Evolutionary conservation across 352 stramenopile species (phyloP), one percentile per base, ranked within the genome.

Genomic region (Pythium apleroticum): DNA sequence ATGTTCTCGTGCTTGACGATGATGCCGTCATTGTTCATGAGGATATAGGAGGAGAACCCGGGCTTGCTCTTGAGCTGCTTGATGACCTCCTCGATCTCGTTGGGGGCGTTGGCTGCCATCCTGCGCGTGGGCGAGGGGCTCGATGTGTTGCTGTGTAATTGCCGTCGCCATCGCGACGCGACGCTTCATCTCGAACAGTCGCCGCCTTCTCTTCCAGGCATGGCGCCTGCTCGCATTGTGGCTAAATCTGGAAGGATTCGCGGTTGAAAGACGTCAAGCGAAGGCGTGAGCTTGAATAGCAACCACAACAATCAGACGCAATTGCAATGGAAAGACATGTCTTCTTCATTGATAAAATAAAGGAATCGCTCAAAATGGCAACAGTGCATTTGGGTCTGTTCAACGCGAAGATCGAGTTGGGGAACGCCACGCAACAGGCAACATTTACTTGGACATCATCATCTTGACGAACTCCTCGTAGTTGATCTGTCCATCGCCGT

Each of bases 381-480:
- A 53, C 12, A n/a, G 3, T 28, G 46, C 4, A 33, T 30, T 20
- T 3, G 12, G 22, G 12, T 52, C 15, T 52, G 45, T n/a, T 28
- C 7, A 22, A 53, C 24, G 19, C n/a, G 46, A 33, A 35, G 46
- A 24, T 33, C 46, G 22, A n/a, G 49, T 33, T 20, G 7, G 28
- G 19, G 45, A 53, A 53, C 22, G 46, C 46, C 46, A 53, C 46
- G 46, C 24, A 53, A 27, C 48, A 22, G 45, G 46, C 22, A 53
- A 53, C 46, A 53, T 66, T 94, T 97, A 97, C 87, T 97, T 97
- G 76, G 88, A 96, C 93, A 99, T 99, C 96, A 99, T 99, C 95
- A 99, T 99, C 91, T 98, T 98, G 72, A 99, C 96, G 78, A 99
- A 99, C 80, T 99, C 97, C 84, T 99, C 96, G 89, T 99, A 99